Evolutionary conservation across 805 yeast species (phyloP), one percentile per base, ranked within the genome.

Genomic region (Yarrowia alimentaria): DNA sequence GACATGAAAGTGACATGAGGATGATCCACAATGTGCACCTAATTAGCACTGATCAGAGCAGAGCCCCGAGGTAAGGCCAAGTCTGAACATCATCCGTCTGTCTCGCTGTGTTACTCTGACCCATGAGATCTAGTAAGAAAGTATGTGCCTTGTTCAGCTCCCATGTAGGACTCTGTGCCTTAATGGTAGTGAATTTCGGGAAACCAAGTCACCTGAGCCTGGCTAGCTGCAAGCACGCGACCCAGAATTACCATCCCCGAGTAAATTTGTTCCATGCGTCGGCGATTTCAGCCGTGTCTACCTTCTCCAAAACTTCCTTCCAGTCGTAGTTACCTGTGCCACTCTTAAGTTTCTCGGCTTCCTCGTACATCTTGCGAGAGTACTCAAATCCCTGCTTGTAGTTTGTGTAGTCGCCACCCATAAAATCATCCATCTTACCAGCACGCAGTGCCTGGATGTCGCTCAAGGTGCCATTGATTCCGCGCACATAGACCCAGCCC

Each of bases 341-440:
- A 10, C 20, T 9, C 19, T 34, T 30, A 21, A 52, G 5, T 30
- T 52, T 32, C 18, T 54, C 51, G 16, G 51, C 56, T 16, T 52
- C 50, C 26, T 42, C 53, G 28, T 33, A 40, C 24, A 38, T 18
- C 33, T 14, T 53, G 5, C 50, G 37, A 6, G 50, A 43, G 37
- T 30, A 30, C 12, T 43, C 50, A 18, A 43, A 43, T 10, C 37
- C 37, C 37, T 30, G 16, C 37, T 43, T 43, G 30, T 43, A 43
- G 16, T 24, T 16, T 28, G 20, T 18, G 21, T 30, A 43, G 6
- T 43, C 37, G 14, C 37, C 35, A 24, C 24, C 50, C 50, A 43
- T 31, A 13, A 40, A 28, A 24, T 29, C 29, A n/a, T 43, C 37
- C 50, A 30, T 21, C 21, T 43, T 31, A 3, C 35, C 35, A 2